Base-by-base conservation (phyloP, 2,329 filamentous ascomycete species). In the Colletotrichum liriopes region DNA sequence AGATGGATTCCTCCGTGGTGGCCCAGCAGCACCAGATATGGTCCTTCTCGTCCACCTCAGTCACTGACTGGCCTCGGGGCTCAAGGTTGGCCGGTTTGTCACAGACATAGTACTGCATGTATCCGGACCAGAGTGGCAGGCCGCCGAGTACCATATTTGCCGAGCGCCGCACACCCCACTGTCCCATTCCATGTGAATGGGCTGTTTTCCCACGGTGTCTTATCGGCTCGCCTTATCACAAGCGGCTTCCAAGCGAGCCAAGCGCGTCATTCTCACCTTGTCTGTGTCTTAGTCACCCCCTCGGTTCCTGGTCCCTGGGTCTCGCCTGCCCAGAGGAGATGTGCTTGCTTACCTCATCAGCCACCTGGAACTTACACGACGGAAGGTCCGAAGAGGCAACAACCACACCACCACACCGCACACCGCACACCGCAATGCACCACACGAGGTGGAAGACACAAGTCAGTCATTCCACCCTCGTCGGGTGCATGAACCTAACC, bases 401-500 rank as follows among this genome's bases (percentile, higher is more conserved):
- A 47, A 59, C 61, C 18, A 65, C 26, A 26, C 23, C 23, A 26
- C 23, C 23, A 26, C 23, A 26, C 23, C 23, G 23, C 23, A 26
- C 23, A 26, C 23, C 23, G 23, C 23, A 56, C 52, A 20, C 49
- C 35, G 14, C 20, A 56, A 35, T 39, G 61, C 52, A 65, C 55
- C 51, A 59, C 18, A 37, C 29, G 29, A 55, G 18, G 37, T 49
- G 55, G n/a, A 49, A 70, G 54, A 29, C 61, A 29, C 65, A 45
- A 68, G 35, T 39, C 65, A 68, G 35, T 39, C 65, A 71, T 63
- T 37, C 45, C 35, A 52, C 55, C 43, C 62, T 59, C 49, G 41
- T 51, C 49, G 51, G 59, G 55, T 69, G 65, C 65, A 69, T 69
- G 59, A 72, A 69, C 45, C 35, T 29, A 23, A 60, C 26, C 47